Percentiles rank a stretch among this genome's conserved stretches.
Conservation (phyloP, 148 eudicot species). For the Rhododendron ovatum region DNA sequence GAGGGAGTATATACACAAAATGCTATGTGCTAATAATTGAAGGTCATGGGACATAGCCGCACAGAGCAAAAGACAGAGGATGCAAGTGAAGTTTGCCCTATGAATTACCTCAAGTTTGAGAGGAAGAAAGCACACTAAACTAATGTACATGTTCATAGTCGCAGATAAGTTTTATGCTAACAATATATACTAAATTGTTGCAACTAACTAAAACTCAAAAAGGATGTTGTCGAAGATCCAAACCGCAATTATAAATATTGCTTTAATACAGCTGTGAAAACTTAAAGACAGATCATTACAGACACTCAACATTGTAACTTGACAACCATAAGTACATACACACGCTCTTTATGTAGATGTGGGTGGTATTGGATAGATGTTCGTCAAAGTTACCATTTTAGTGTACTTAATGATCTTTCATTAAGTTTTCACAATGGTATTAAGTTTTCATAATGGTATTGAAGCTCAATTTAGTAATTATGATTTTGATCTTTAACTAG, state of each 20-base stretch:
- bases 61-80: too few relatives aligned
- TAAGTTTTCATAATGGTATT: background rate
- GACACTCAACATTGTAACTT: background rate
- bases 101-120: too few relatives aligned
- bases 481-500: background rate
- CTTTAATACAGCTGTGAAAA: background rate
- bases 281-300: too few relatives aligned
- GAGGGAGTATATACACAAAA: too few relatives aligned
- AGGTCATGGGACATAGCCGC: too few relatives aligned
- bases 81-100: too few relatives aligned
- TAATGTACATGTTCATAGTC: background rate
- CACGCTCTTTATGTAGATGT: background rate
- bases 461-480: background rate
- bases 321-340: background rate
- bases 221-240: background rate
- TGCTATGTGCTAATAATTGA: too few relatives aligned
- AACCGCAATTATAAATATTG: background rate
- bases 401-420: background rate
- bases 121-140: too few relatives aligned
- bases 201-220: background rate
- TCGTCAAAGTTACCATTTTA: background rate
- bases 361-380: background rate
- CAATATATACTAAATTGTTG: background rate
- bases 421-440: too few relatives aligned
- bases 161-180: background rate